phyloP scores from a whole-genome alignment of 1,284 basidiomycete species.

The Leccinum pallidistipes region DNA sequence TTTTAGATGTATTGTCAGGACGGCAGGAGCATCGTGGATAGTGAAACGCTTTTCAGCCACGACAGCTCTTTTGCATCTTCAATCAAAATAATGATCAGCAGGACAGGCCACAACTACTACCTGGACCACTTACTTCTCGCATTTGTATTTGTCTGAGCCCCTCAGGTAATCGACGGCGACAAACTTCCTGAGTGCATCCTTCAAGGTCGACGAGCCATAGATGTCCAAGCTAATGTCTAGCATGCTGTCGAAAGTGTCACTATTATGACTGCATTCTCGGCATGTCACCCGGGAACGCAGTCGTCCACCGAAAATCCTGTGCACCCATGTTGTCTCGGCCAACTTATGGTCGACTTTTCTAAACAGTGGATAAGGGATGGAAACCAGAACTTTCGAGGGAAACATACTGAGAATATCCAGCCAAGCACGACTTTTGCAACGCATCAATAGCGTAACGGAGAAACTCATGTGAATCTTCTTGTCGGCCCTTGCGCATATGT shows the following conservation, averaged over 20 bases:
- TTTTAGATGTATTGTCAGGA: slow-evolving; percentile 97
- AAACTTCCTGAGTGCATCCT: slow-evolving; percentile 82
- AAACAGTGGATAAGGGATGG: slow-evolving; percentile 10
- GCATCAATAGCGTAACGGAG: slow-evolving; percentile 93
- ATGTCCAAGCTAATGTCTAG: slow-evolving; percentile 94
- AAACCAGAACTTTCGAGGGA: slow-evolving; percentile 5
- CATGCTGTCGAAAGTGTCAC: slow-evolving; percentile 96
- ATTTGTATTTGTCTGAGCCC: slow-evolving; percentile 96
- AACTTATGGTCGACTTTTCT: slow-evolving; percentile 81
- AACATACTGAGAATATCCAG: slow-evolving; percentile 68
- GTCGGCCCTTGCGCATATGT: slow-evolving; percentile 86
- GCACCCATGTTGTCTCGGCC: slow-evolving; percentile 91
- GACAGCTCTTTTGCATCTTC: slow-evolving; percentile 86
- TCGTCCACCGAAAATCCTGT: slow-evolving; percentile 91
- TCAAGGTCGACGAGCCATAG: slow-evolving; percentile 59
- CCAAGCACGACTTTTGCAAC: slow-evolving; percentile 83
- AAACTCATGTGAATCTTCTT: slow-evolving; percentile 99
- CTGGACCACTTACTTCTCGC: slow-evolving; percentile 80
- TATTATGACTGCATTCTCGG: slow-evolving; percentile 79
- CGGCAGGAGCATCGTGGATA: slow-evolving; percentile 83
- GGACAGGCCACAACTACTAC: neutral
- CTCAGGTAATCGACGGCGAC: slow-evolving; percentile 81
- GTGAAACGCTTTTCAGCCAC: slow-evolving; percentile 88
- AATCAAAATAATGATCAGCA: slow-evolving; percentile 6
- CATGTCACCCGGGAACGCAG: slow-evolving; percentile 95